Percentiles rank a stretch among this genome's conserved stretches.
phyloP scores from a whole-genome alignment of 306 rosid genomes.

The Dryas octopetala region DNA sequence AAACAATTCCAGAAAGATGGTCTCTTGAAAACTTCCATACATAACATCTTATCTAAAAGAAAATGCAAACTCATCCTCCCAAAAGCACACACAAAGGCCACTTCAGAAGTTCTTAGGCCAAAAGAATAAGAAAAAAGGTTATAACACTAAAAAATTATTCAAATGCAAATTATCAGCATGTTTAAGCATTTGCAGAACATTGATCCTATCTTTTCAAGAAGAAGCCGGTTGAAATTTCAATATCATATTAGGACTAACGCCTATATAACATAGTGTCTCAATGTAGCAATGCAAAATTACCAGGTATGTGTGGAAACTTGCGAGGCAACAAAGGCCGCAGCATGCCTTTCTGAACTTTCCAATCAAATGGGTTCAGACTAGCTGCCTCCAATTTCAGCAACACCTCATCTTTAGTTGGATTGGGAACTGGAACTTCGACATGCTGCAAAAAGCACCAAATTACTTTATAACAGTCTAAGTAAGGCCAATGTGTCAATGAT shows the following conservation, averaged over 20 bases:
- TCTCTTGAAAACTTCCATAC: no score
- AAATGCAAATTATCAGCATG: background rate
- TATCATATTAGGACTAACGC: background rate
- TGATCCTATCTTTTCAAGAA: background rate
- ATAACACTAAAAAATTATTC: background rate
- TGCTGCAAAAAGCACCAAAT: constrained; percentile 38
- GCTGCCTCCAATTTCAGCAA: constrained; percentile 76
- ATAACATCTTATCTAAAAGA: background rate
- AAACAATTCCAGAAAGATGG: no score
- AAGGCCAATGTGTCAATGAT: no score
- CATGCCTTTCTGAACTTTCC: constrained; percentile 83
- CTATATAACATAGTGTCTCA: no score
- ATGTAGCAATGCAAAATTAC: constrained; percentile 29
- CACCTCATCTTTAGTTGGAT: constrained; percentile 56
- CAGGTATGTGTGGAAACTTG: constrained; percentile 74
- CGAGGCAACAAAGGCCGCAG: constrained; percentile 65
- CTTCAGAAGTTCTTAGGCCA: background rate
- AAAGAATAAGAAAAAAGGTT: background rate
- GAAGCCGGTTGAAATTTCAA: background rate
- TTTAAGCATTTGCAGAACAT: background rate
- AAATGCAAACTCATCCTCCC: background rate
- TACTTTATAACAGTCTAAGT: background rate
- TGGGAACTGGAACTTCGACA: constrained; percentile 53
- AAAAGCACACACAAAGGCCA: background rate
- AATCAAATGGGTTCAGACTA: constrained; percentile 77